Conservation (phyloP, 768 basidiomycete species). For the Saitozyma podzolica region DNA sequence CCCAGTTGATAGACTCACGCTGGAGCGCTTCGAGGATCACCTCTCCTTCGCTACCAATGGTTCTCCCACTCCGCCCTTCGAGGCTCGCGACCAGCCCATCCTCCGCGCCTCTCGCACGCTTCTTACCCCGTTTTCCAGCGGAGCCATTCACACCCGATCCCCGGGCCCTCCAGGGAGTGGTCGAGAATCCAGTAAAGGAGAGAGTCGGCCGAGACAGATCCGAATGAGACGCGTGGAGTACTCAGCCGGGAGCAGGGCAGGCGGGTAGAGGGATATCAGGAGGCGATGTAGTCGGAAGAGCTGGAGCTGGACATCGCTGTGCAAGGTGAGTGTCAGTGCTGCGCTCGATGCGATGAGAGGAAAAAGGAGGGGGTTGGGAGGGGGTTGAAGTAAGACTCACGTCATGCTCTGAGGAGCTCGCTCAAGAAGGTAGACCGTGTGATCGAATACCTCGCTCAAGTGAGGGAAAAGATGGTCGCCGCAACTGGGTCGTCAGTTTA, state of each 20-base stretch:
- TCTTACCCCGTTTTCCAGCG: conserved; percentile 47
- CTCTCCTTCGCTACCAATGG: conserved; percentile 17
- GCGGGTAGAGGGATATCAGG: conserved; percentile 34
- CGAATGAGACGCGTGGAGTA: conserved; percentile 42
- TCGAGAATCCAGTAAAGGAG: conserved; percentile 24
- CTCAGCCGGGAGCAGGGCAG: conserved; percentile 24
- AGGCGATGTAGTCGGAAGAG: conserved; percentile 38
- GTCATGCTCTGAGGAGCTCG: conserved; percentile 16
- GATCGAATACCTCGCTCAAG: conserved; percentile 44
- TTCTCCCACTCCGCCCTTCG: conserved; percentile 35
- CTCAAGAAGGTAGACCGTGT: conserved; percentile 47
- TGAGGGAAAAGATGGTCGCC: conserved; percentile 50
- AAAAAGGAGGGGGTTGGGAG: background rate
- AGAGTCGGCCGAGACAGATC: conserved; percentile 24
- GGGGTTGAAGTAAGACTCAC: conserved; percentile 18
- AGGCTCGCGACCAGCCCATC: conserved; percentile 46
- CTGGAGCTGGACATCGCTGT: conserved; percentile 28
- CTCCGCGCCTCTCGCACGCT: conserved; percentile 45
- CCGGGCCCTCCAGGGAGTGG: conserved; percentile 4
- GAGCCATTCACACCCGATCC: conserved; percentile 10
- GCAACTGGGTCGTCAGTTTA: conserved; percentile 21
- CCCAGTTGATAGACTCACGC: conserved; percentile 23
- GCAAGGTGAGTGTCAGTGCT: conserved; percentile 4
- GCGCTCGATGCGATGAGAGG: background rate
- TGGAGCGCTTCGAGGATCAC: conserved; percentile 27